phyloP scores from a whole-genome alignment of 441 rosid genomes.

The Viola pubescens region DNA sequence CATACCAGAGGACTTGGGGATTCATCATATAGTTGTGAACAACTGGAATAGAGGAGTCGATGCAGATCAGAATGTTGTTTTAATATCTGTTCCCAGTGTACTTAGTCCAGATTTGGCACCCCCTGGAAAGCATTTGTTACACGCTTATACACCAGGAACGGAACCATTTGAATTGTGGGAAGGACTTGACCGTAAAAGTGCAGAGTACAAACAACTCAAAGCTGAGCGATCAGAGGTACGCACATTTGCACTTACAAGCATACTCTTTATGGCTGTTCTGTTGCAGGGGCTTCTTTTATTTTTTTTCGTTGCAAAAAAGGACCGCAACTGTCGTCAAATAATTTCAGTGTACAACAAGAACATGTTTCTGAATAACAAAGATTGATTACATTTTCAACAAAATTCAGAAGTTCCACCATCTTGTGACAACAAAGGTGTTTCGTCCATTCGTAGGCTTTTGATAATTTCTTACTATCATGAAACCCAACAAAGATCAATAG shows the following conservation, averaged over 20 bases:
- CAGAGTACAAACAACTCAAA: constrained; percentile 68
- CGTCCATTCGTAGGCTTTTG: too few species aligned
- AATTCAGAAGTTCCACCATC: too few species aligned
- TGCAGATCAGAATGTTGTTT: constrained; percentile 89
- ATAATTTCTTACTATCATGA: too few species aligned
- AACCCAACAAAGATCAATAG: too few species aligned
- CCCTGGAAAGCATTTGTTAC: constrained; percentile 70
- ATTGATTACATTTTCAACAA: too few species aligned
- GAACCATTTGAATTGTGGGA: constrained; percentile 80
- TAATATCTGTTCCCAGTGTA: constrained; percentile 75
- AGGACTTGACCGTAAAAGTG: constrained; percentile 69
- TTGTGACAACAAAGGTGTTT: too few species aligned
- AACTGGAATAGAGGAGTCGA: constrained; percentile 88
- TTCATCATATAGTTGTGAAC: constrained; percentile 85
- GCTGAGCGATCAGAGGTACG: constrained; percentile 72
- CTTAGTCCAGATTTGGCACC: constrained; percentile 80
- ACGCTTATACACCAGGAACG: constrained; percentile 82
- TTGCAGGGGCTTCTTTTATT: too few species aligned
- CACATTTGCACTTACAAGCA: not conserved
- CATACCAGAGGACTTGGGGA: constrained; percentile 50
- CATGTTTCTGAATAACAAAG: too few species aligned
- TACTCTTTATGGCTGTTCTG: not conserved
- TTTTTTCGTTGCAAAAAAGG: not conserved
- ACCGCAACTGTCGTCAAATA: not conserved
- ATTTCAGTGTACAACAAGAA: too few species aligned